A percentile compares a stretch with the other conserved stretches of the same genome.
These are phyloP conservation scores for Chrysoporthe puriensis DNA, from an alignment of 2,329 filamentous ascomycete species.

Conservation along the genomic window DNA sequence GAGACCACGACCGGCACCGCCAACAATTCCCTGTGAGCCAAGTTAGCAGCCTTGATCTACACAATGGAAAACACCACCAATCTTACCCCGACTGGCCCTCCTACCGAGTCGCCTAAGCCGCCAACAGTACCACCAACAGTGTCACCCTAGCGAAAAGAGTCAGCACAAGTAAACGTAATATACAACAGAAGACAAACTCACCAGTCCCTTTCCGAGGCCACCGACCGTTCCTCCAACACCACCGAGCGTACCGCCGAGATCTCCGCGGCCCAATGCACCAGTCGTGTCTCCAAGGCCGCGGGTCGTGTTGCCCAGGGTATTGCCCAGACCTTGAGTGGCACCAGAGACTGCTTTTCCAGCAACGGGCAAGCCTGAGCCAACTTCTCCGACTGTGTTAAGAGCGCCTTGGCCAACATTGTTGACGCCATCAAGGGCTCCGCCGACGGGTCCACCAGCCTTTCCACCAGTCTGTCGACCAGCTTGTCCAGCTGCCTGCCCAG, in stretches of 20 bases:
- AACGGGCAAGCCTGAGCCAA: slow-evolving; percentile 23
- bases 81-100: slow-evolving; percentile 26
- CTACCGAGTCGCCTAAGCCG: slow-evolving; percentile 25
- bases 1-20: slow-evolving; percentile 25
- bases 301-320: slow-evolving; percentile 25
- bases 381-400: slow-evolving; percentile 19
- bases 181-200: not conserved
- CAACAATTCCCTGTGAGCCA: slow-evolving; percentile 17
- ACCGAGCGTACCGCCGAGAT: slow-evolving; percentile 19
- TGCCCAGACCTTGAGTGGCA: slow-evolving; percentile 22
- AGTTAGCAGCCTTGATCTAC: not conserved
- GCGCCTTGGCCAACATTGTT: slow-evolving; percentile 23
- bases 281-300: slow-evolving; percentile 24
- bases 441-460: slow-evolving; percentile 7
- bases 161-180: not conserved
- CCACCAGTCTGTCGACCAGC: slow-evolving; percentile 9
- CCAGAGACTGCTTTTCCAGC: slow-evolving; percentile 25
- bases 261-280: slow-evolving; percentile 25
- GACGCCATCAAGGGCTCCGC: slow-evolving; percentile 16
- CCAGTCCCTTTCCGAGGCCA: slow-evolving; percentile 26
- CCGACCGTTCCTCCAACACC: slow-evolving; percentile 26
- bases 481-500: not conserved
- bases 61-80: not conserved
- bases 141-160: slow-evolving; percentile 16
- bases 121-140: slow-evolving; percentile 28